Evolutionary conservation across 257 asterid species (phyloP), one percentile per base, ranked within the genome.

Genomic region (Mitragyna speciosa): DNA sequence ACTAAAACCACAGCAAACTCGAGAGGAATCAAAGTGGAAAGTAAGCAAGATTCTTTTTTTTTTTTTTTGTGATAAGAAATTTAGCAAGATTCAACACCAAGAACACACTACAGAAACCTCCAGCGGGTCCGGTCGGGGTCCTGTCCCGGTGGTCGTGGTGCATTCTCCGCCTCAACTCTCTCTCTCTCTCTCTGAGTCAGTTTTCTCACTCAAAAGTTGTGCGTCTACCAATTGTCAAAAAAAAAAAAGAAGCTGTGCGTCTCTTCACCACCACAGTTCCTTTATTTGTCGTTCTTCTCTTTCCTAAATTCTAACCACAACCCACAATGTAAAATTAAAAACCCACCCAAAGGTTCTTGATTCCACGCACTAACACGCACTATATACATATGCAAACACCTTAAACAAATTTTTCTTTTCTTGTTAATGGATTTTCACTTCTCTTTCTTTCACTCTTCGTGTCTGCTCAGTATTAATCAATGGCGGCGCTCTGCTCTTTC

Each of bases 401-500:
- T 11, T 43, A 41, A 47, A 20, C 28, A 17, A 51, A 59, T 22
- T 7, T 16, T 5, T 22, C 19, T 54, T 7, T 54, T 11, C 39
- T 51, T 12, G 30, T 83, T 77, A 72, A 91, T 91, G 94, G 94
- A 87, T 85, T 82, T 79, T 74, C 33, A 75, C 58, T 82, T 36
- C 51, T 43, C 78, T 45, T 47, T 12, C 52, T 49, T 61, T 85
- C 81, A 70, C 85, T 49, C 61, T 51, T 3, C 16, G 19, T 20
- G 12, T 68, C 33, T 68, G 65, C 52, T 48, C 7, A 65, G 58
- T 72, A n/a, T 22, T 76, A 72, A 22, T 65, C 72, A 22, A 94
- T 94, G 98, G 91, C 90, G 96, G 91, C 91, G 84, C 82, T 88
- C 81, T 82, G 84, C 61, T 54, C 80, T 82, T 89, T 59, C 22